Evolutionary conservation across 257 asterid genomes (phyloP).

Genomic region (Pogostemon cablin): DNA sequence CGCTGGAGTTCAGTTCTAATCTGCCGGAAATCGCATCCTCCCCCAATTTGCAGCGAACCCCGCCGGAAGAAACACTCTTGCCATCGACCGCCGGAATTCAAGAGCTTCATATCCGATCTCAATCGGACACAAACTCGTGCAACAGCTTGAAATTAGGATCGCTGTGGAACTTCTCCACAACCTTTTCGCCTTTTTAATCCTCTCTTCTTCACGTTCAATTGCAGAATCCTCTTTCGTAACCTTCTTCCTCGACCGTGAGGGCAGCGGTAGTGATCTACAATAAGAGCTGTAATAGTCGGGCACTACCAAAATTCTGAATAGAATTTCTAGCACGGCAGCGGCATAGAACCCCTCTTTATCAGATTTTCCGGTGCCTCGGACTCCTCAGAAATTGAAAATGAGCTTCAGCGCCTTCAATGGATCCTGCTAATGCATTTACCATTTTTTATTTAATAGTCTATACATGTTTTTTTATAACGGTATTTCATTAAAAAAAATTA

Average conservation of each 20-base stretch:
- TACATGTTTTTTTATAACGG: too few species aligned
- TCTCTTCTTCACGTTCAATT: slow-evolving; percentile 18
- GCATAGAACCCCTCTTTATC: slow-evolving; percentile 31
- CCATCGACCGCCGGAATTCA: background rate
- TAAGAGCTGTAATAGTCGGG: too few species aligned
- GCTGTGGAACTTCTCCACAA: background rate
- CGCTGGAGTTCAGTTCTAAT: too few species aligned
- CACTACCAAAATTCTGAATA: slow-evolving; percentile 37
- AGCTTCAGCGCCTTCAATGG: slow-evolving; percentile 46
- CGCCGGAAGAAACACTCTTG: background rate
- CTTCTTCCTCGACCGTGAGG: too few species aligned
- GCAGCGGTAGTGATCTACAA: too few species aligned
- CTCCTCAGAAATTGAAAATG: slow-evolving; percentile 48
- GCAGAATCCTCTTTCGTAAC: slow-evolving; percentile 35
- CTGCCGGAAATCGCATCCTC: too few species aligned
- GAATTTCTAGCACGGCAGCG: slow-evolving; percentile 50
- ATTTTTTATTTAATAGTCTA: too few species aligned
- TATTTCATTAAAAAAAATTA: too few species aligned
- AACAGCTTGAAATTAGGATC: background rate
- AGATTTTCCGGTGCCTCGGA: slow-evolving; percentile 54
- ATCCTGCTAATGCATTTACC: slow-evolving; percentile 21
- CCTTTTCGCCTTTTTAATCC: background rate
- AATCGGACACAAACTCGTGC: background rate
- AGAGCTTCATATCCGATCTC: background rate
- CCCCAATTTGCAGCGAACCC: background rate